Conservation (phyloP, 768 basidiomycete species). For the Lepiota venenata region DNA sequence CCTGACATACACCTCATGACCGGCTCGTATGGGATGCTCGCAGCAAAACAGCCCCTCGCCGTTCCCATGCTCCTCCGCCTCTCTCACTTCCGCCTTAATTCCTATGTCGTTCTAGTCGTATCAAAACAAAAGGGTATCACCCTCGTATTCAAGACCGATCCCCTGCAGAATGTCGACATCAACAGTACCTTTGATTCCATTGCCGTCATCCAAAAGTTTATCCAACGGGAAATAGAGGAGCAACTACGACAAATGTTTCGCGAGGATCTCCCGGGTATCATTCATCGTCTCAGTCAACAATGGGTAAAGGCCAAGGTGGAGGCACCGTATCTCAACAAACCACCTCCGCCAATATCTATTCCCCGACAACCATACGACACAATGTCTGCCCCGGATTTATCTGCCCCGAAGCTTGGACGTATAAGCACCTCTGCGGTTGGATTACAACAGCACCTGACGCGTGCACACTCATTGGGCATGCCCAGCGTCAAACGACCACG, state of each 20-base stretch:
- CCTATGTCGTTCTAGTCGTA: constrained; percentile 96
- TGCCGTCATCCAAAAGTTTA: constrained; percentile 95
- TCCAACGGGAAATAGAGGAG: constrained; percentile 95
- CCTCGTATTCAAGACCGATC: constrained; percentile 99
- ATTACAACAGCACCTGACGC: constrained; percentile 20
- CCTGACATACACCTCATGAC: constrained; percentile 86
- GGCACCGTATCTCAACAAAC: constrained; percentile 75
- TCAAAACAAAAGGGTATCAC: constrained; percentile 98
- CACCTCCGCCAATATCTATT: constrained; percentile 31
- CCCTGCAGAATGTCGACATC: constrained; percentile 96
- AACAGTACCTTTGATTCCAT: constrained; percentile 98
- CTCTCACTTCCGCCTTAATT: constrained; percentile 90
- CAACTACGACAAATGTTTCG: constrained; percentile 98
- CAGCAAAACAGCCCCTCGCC: constrained; percentile 91
- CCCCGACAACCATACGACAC: constrained; percentile 32
- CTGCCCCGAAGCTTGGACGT: constrained; percentile 16
- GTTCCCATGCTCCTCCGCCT: constrained; percentile 98
- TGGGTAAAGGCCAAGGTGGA: constrained; percentile 96
- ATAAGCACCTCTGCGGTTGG: constrained; percentile 12
- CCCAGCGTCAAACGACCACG: constrained; percentile 28
- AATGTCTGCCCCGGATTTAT: constrained; percentile 39
- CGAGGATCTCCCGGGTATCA: constrained; percentile 95
- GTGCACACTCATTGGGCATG: constrained; percentile 22
- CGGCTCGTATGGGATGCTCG: constrained; percentile 83
- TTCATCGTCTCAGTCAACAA: constrained; percentile 91